Evolutionary conservation across 108 stramenopile species (phyloP).

Genomic region (Hondaea fermentalgiana): DNA sequence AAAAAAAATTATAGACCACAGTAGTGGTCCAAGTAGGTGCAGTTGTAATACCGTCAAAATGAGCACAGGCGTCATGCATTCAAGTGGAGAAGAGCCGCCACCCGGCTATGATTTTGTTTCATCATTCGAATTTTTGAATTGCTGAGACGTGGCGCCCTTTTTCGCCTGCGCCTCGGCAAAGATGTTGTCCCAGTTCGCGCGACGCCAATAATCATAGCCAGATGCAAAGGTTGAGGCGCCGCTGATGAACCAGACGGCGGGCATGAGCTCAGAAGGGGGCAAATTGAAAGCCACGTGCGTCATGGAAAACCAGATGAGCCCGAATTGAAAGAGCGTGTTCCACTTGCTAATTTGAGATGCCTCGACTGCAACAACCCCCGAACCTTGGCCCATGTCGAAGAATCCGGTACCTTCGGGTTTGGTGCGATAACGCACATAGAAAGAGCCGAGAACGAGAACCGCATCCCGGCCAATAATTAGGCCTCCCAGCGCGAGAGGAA

Average conservation of each 20-base stretch:
- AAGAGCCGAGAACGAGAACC: neutral
- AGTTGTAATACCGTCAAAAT: too few species aligned
- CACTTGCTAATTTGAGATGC: neutral
- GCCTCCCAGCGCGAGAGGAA: neutral
- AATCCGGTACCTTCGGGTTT: neutral
- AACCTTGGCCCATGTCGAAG: neutral
- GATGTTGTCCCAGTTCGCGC: conserved; percentile 7
- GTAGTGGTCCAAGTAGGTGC: too few species aligned
- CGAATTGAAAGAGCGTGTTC: conserved; percentile 10
- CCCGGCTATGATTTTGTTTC: too few species aligned
- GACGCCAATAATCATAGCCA: neutral
- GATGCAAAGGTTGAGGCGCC: neutral
- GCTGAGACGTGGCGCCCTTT: neutral
- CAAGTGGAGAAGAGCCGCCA: too few species aligned
- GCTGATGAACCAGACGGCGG: neutral
- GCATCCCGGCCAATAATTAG: neutral
- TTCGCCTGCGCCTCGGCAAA: neutral
- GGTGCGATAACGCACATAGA: neutral
- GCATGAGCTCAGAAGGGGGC: neutral
- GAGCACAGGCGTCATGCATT: too few species aligned
- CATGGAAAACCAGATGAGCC: conserved; percentile 3
- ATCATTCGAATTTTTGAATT: too few species aligned
- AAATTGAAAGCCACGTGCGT: neutral
- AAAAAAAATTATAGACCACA: too few species aligned
- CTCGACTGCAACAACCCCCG: neutral